A percentile compares a stretch with the other conserved stretches of the same genome.
Conservation (phyloP, 1,284 basidiomycete species). For the Cutaneotrichosporon cyanovorans region DNA sequence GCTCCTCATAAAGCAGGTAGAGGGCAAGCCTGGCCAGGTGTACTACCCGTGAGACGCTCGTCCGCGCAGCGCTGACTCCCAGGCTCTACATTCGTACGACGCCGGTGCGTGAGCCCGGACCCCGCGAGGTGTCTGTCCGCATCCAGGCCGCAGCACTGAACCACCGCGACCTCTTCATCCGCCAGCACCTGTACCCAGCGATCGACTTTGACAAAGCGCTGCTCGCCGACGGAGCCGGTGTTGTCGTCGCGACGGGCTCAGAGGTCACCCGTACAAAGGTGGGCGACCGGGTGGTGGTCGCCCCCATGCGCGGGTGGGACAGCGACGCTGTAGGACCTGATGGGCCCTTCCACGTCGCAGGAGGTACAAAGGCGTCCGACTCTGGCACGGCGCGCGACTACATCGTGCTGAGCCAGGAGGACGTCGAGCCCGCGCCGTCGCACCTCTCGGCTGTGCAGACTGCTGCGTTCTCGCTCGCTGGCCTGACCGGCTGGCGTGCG, state of each 20-base stretch:
- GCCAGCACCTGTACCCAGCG: conserved; percentile 15
- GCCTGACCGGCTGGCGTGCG: conserved; percentile 16
- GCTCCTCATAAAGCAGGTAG: conserved; percentile 11
- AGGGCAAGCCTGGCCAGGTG: conserved; percentile 17
- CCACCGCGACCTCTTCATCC: conserved; percentile 20
- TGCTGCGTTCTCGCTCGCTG: conserved; percentile 12
- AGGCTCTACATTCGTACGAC: conserved; percentile 11
- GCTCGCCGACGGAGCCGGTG: conserved; percentile 11
- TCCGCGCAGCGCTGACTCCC: background rate
- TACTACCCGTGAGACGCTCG: conserved; percentile 13
- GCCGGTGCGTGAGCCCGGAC: conserved; percentile 11
- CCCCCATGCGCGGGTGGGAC: conserved; percentile 15
- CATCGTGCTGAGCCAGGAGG: conserved; percentile 6
- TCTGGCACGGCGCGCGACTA: conserved; percentile 16
- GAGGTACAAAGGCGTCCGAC: conserved; percentile 8
- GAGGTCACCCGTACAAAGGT: conserved; percentile 1
- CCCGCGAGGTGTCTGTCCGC: conserved; percentile 5
- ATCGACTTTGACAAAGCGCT: conserved; percentile 11
- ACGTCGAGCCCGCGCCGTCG: conserved; percentile 14
- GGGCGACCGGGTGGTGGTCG: conserved; percentile 4
- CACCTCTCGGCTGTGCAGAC: conserved; percentile 10
- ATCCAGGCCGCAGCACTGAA: conserved; percentile 16
- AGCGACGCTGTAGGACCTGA: conserved; percentile 9
- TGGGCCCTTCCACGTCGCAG: conserved; percentile 13
- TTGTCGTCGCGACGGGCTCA: conserved; percentile 6